A percentile compares a stretch with the other conserved stretches of the same genome.
These are phyloP conservation scores for Populus hybrid DNA, from an alignment of 441 rosid species.

Conservation along the genomic window DNA sequence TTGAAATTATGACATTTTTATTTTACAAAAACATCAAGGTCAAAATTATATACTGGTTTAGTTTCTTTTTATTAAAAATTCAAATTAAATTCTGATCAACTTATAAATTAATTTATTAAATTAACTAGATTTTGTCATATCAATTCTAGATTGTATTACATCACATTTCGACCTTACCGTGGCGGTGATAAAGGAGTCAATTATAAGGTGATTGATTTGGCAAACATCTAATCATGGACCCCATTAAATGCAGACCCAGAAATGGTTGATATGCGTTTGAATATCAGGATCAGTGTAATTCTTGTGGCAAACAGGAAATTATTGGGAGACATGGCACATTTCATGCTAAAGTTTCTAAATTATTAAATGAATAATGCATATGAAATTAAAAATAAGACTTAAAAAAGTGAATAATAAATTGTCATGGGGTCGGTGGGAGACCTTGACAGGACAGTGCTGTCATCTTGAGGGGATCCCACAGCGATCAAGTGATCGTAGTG, in stretches of 20 bases:
- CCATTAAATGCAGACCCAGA: background rate
- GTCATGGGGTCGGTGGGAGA: background rate
- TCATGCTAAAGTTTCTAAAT: background rate
- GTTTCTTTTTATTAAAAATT: too few relatives aligned
- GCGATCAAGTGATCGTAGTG: background rate
- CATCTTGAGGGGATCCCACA: too few relatives aligned
- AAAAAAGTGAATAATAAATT: background rate
- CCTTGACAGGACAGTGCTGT: background rate
- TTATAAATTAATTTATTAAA: too few relatives aligned
- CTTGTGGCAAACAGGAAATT: background rate
- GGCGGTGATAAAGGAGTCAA: too few relatives aligned
- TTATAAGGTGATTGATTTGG: background rate
- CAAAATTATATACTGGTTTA: too few relatives aligned
- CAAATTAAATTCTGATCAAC: too few relatives aligned
- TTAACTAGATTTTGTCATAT: too few relatives aligned
- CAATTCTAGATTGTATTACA: too few relatives aligned
- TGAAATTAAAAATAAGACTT: too few relatives aligned
- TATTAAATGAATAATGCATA: background rate
- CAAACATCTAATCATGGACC: background rate
- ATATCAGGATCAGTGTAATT: background rate
- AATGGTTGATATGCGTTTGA: constrained; percentile 1
- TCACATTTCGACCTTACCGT: too few relatives aligned
- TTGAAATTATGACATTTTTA: too few relatives aligned
- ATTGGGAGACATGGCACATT: background rate
- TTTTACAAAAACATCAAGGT: too few relatives aligned